phyloP scores from a whole-genome alignment of 352 stramenopile species.

The Pythium grandisporangium region DNA sequence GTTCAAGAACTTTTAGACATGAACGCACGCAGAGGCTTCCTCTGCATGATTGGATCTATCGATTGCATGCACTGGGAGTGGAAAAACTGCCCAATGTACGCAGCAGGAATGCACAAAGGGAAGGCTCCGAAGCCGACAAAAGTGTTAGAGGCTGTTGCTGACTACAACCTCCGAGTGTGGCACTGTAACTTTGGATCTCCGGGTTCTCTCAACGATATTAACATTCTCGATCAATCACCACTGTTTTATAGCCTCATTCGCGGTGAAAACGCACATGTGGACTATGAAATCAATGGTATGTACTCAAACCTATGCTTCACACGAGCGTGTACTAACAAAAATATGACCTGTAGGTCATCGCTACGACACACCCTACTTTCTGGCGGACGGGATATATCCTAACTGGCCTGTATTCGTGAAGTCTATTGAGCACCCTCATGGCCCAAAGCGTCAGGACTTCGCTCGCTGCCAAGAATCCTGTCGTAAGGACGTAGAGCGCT shows the following conservation, averaged over 20 bases:
- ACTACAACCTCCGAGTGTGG: conserved; percentile 11
- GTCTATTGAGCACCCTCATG: conserved; percentile 6
- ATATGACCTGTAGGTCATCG: no score
- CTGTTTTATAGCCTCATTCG: conserved; percentile 7
- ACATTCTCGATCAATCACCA: conserved; percentile 12
- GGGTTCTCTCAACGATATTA: conserved; percentile 18
- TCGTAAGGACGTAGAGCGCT: conserved; percentile 19
- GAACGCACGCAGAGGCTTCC: conserved; percentile 8
- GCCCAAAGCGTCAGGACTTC: conserved; percentile 5
- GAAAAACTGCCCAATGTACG: conserved; percentile 15
- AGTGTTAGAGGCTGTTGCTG: conserved; percentile 11
- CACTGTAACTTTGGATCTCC: conserved; percentile 5
- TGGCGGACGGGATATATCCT: conserved; percentile 19
- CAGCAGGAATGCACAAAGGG: conserved; percentile 9
- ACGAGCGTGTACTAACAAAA: no score
- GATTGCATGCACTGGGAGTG: conserved; percentile 18
- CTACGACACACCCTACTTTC: conserved; percentile 11
- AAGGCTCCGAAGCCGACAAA: not conserved
- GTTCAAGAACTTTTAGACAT: not conserved
- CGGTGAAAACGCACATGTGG: no score
- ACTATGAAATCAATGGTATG: no score
- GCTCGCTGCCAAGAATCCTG: conserved; percentile 11
- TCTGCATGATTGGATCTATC: conserved; percentile 14
- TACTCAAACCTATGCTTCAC: no score
- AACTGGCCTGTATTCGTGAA: conserved; percentile 12